Conservation (phyloP, 202 grass and related monocot genomes). For the Tripidium arundinaceum region DNA sequence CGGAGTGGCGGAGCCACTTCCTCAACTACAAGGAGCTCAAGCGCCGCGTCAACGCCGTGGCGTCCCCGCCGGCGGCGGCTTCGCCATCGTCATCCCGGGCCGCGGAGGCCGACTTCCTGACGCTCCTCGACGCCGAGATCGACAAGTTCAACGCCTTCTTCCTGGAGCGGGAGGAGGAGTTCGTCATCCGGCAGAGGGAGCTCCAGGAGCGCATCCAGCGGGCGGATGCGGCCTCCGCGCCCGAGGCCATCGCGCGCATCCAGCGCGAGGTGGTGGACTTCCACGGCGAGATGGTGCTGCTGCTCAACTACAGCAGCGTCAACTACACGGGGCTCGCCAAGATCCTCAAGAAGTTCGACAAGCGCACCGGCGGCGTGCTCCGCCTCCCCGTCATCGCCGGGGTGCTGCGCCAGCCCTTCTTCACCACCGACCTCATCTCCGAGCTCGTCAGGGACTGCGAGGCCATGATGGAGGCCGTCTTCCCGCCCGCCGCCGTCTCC, state of each 20-base stretch:
- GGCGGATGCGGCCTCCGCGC: slow-evolving; percentile 5
- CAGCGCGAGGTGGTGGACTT: slow-evolving; percentile 71
- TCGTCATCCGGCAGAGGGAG: slow-evolving; percentile 74
- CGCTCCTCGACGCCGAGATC: slow-evolving; percentile 67
- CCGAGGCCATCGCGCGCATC: slow-evolving; percentile 28
- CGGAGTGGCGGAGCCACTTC: slow-evolving; percentile 74
- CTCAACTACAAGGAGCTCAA: slow-evolving; percentile 88
- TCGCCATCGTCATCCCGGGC: background rate
- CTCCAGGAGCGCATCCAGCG: slow-evolving; percentile 57
- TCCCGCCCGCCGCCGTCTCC: slow-evolving; percentile 42
- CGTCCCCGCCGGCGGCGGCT: background rate
- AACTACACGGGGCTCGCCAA: slow-evolving; percentile 93
- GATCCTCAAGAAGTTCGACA: slow-evolving; percentile 96
- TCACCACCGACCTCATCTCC: slow-evolving; percentile 81
- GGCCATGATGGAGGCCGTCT: slow-evolving; percentile 65
- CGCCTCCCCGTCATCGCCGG: slow-evolving; percentile 68
- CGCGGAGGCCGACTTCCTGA: slow-evolving; percentile 58
- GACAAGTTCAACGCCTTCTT: slow-evolving; percentile 90
- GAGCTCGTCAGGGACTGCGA: slow-evolving; percentile 77
- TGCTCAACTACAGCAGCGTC: slow-evolving; percentile 92
- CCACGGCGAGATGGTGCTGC: slow-evolving; percentile 98
- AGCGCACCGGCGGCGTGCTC: slow-evolving; percentile 65
- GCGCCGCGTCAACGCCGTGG: slow-evolving; percentile 57
- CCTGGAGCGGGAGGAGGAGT: slow-evolving; percentile 93
- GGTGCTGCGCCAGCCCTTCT: slow-evolving; percentile 72